Conservation (phyloP, 176 grass and related monocot genomes). For the Oropetium thomaeum region DNA sequence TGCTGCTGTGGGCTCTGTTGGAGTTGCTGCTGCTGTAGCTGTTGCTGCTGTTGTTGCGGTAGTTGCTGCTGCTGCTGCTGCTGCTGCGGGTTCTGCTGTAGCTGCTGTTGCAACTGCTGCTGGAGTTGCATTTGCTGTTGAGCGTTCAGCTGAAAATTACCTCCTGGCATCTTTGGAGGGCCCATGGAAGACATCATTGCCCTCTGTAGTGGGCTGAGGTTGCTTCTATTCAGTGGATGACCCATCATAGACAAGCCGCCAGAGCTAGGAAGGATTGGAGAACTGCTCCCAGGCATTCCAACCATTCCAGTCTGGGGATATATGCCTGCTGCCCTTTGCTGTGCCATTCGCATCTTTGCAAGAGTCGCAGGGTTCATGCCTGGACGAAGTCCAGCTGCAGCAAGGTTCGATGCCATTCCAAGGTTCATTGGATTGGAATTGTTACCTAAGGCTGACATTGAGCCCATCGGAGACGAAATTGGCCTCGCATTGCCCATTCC, state of each 20-base stretch:
- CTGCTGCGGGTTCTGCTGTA: conserved; percentile 25
- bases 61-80: not conserved
- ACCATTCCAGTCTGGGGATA: conserved; percentile 64
- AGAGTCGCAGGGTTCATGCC: conserved; percentile 36
- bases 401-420: conserved; percentile 62
- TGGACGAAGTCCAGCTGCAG: conserved; percentile 45
- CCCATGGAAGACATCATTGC: conserved; percentile 75
- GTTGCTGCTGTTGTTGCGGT: conserved; percentile 9
- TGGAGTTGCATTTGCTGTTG: conserved; percentile 60
- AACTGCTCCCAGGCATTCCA: conserved; percentile 66
- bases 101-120: conserved; percentile 38
- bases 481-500: conserved; percentile 63
- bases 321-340: conserved; percentile 55
- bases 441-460: conserved; percentile 60
- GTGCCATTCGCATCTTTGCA: conserved; percentile 57
- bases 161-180: conserved; percentile 80
- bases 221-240: conserved; percentile 63
- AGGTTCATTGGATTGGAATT: conserved; percentile 72
- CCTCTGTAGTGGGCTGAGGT: conserved; percentile 58
- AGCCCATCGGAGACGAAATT: conserved; percentile 56
- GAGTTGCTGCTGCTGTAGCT: not conserved
- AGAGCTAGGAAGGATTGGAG: conserved; percentile 65
- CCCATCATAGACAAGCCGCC: conserved; percentile 66
- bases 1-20: not conserved
- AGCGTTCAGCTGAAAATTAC: conserved; percentile 63